These are phyloP conservation scores for Penicillium taxi DNA, from an alignment of 495 filamentous ascomycete genomes.

Conservation along the genomic window DNA sequence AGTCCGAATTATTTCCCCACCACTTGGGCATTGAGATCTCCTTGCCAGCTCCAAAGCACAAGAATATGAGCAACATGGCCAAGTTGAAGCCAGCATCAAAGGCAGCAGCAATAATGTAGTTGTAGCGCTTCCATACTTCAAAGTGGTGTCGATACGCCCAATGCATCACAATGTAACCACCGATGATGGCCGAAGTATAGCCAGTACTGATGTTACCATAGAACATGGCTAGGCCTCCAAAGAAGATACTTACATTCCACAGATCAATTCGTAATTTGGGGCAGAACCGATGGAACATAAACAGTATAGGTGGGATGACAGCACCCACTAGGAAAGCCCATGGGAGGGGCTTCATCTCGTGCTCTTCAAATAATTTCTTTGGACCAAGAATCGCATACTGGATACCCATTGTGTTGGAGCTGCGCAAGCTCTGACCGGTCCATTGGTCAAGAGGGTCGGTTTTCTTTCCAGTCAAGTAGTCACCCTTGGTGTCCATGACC, in stretches of 20 bases:
- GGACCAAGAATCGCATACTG: conserved; percentile 52
- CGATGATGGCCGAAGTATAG: conserved; percentile 47
- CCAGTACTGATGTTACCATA: conserved; percentile 43
- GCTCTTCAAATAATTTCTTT: conserved; percentile 41
- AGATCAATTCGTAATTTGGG: conserved; percentile 44
- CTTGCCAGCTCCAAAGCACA: conserved; percentile 47
- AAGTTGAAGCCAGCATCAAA: conserved; percentile 53
- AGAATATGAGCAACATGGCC: conserved; percentile 48
- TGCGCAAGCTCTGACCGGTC: conserved; percentile 43
- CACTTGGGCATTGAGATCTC: conserved; percentile 47
- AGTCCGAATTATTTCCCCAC: conserved; percentile 45
- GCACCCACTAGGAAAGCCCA: conserved; percentile 51
- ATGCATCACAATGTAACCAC: conserved; percentile 50
- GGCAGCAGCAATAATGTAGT: conserved; percentile 48
- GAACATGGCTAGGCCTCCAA: conserved; percentile 26
- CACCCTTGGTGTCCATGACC: conserved; percentile 42
- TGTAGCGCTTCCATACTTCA: conserved; percentile 49
- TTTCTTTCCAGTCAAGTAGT: conserved; percentile 43
- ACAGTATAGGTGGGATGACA: conserved; percentile 39
- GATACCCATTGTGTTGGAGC: conserved; percentile 42
- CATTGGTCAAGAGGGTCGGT: conserved; percentile 48
- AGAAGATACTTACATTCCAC: conserved; percentile 52
- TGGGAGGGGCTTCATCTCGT: conserved; percentile 43
- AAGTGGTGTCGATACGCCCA: conserved; percentile 45
- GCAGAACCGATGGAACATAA: conserved; percentile 40